Conservation (phyloP, 495 filamentous ascomycete species). For the Xylaria cubensis region DNA sequence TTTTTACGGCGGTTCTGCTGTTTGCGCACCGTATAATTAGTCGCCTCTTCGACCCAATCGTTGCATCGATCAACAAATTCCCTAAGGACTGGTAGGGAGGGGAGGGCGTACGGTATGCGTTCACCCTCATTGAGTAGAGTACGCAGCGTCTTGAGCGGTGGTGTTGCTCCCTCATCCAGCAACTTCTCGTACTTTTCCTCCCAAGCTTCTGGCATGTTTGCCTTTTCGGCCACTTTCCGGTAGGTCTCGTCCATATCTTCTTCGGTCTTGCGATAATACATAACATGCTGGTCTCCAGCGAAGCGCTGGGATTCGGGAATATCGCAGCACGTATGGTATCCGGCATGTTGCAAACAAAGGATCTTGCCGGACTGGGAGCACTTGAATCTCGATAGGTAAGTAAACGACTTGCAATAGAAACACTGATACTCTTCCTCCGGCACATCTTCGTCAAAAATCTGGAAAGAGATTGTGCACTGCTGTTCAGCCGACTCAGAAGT, state of each 20-base stretch:
- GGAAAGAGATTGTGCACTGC: conserved; percentile 50
- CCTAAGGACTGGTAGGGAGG: conserved; percentile 81
- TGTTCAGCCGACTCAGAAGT: conserved; percentile 46
- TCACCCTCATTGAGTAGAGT: conserved; percentile 91
- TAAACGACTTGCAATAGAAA: conserved; percentile 88
- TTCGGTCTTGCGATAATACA: conserved; percentile 78
- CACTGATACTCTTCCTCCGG: conserved; percentile 92
- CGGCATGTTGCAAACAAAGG: conserved; percentile 80
- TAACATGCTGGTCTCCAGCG: conserved; percentile 66
- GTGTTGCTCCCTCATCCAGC: conserved; percentile 80
- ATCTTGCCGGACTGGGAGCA: conserved; percentile 80
- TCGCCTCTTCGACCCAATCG: conserved; percentile 97
- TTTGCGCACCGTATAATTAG: conserved; percentile 95
- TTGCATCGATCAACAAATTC: conserved; percentile 93
- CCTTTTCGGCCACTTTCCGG: conserved; percentile 84
- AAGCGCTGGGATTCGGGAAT: conserved; percentile 64
- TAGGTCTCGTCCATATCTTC: conserved; percentile 68
- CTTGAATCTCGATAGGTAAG: conserved; percentile 87
- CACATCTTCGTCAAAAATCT: conserved; percentile 73
- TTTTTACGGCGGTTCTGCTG: conserved; percentile 98
- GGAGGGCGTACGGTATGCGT: conserved; percentile 92
- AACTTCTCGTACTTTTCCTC: conserved; percentile 85
- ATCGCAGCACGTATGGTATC: conserved; percentile 79
- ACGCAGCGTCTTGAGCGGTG: conserved; percentile 84
- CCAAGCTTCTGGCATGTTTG: conserved; percentile 86